Evolutionary conservation across 2,329 filamentous ascomycete genomes (phyloP).

Genomic region (Monilinia polystroma): DNA sequence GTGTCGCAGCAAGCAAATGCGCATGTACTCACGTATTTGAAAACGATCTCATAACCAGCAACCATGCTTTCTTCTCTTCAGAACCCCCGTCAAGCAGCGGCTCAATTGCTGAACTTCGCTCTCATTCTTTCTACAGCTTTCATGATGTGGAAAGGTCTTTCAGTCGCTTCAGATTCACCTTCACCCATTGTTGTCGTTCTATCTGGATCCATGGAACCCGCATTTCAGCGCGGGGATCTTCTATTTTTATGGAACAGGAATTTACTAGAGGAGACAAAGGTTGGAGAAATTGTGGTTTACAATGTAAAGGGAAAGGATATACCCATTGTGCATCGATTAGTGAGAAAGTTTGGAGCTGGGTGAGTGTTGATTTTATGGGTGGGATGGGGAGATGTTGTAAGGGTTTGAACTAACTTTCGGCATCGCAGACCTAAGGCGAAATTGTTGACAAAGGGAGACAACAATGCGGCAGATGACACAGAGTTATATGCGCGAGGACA

Average conservation of each 20-base stretch:
- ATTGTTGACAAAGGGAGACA: conserved; percentile 95
- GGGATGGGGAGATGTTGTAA: background rate
- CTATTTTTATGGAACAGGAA: conserved; percentile 60
- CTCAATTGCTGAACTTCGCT: conserved; percentile 70
- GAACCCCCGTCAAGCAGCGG: conserved; percentile 64
- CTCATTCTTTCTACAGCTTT: conserved; percentile 72
- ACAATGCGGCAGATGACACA: conserved; percentile 90
- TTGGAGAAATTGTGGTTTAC: conserved; percentile 74
- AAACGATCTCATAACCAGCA: background rate
- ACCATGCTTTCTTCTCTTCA: conserved; percentile 56
- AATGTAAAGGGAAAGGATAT: conserved; percentile 86
- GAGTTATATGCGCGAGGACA: conserved; percentile 85
- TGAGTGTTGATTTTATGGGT: conserved; percentile 40
- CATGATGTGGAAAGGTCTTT: conserved; percentile 73
- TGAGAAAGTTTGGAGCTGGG: conserved; percentile 68
- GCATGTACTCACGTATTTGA: background rate
- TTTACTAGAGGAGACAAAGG: conserved; percentile 55
- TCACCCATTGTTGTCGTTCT: conserved; percentile 62
- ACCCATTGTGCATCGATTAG: conserved; percentile 91
- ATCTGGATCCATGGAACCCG: conserved; percentile 61
- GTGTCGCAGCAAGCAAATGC: background rate
- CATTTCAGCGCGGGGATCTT: conserved; percentile 59
- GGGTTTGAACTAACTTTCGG: background rate
- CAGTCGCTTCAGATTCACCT: conserved; percentile 59
- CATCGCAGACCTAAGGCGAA: conserved; percentile 55